phyloP scores from a whole-genome alignment of 805 yeast species.

The Candida pini region DNA sequence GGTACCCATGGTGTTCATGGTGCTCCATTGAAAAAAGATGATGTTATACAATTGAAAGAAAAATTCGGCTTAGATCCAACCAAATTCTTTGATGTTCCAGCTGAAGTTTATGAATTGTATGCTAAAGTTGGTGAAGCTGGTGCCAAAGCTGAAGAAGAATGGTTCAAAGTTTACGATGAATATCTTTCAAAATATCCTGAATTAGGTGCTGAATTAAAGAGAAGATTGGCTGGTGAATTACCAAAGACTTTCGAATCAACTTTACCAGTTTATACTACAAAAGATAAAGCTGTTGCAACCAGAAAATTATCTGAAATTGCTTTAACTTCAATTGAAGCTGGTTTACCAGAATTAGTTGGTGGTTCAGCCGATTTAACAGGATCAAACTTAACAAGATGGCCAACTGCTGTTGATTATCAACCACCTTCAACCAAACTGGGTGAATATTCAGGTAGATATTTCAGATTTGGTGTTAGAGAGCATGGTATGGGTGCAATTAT shows the following conservation, averaged over 20 bases:
- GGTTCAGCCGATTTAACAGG: constrained; percentile 99
- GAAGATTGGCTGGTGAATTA: constrained; percentile 73
- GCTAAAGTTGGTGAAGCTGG: constrained; percentile 53
- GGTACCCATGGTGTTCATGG: constrained; percentile 96
- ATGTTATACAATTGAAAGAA: constrained; percentile 77
- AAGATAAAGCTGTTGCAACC: constrained; percentile 82
- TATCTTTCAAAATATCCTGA: constrained; percentile 71
- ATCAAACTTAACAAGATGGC: constrained; percentile 89
- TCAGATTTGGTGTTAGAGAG: constrained; percentile 98
- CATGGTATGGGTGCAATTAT: constrained; percentile 98
- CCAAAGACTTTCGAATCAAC: constrained; percentile 76
- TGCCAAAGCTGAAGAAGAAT: constrained; percentile 62
- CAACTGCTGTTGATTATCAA: constrained; percentile 86
- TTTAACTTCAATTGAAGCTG: constrained; percentile 53
- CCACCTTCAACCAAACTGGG: constrained; percentile 77
- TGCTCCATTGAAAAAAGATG: constrained; percentile 91
- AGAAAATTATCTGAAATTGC: constrained; percentile 90
- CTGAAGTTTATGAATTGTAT: constrained; percentile 74
- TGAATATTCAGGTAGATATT: constrained; percentile 84
- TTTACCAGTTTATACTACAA: constrained; percentile 74
- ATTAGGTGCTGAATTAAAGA: constrained; percentile 68
- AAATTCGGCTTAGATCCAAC: constrained; percentile 86
- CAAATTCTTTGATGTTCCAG: constrained; percentile 70
- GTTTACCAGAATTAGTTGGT: constrained; percentile 85
- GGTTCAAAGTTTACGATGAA: constrained; percentile 60